phyloP scores from a whole-genome alignment of 1,284 basidiomycete genomes.

The Boletus smithii region DNA sequence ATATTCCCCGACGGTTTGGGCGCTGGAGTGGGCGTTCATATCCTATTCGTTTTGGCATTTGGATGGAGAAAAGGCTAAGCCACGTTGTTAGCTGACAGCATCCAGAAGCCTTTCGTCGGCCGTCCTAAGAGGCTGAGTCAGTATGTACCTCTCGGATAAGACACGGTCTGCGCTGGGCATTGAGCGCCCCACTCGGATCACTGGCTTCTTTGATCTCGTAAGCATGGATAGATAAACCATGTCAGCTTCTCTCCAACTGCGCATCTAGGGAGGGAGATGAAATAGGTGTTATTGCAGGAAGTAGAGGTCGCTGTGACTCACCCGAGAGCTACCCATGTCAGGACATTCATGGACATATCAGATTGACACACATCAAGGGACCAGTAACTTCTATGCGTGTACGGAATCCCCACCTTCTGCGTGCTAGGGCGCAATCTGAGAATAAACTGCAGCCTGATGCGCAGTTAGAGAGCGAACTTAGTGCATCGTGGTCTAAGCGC shows the following conservation, averaged over 20 bases:
- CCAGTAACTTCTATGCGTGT: constrained; percentile 2
- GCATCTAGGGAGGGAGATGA: constrained; percentile 4
- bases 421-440: not conserved
- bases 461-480: constrained; percentile 19
- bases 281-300: constrained; percentile 22
- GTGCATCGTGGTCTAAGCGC: constrained; percentile 3
- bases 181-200: not conserved
- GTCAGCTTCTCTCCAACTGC: constrained; percentile 8
- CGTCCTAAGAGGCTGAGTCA: not conserved
- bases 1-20: not conserved
- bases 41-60: constrained; percentile 1
- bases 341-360: constrained; percentile 11
- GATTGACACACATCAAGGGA: constrained; percentile 18
- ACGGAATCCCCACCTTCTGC: constrained; percentile 14
- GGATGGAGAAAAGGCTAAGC: constrained; percentile 23
- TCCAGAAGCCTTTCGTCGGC: not conserved
- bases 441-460: constrained; percentile 1
- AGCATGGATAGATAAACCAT: constrained; percentile 7
- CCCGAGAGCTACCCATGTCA: constrained; percentile 14
- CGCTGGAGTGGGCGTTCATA: not conserved
- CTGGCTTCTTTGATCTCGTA: constrained; percentile 18
- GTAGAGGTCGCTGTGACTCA: constrained; percentile 6
- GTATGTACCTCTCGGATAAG: not conserved
- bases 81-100: constrained; percentile 19
- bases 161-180: not conserved